These are phyloP conservation scores for Penicillium sp. DNA, from an alignment of 2,329 filamentous ascomycete genomes.

Conservation along the genomic window DNA sequence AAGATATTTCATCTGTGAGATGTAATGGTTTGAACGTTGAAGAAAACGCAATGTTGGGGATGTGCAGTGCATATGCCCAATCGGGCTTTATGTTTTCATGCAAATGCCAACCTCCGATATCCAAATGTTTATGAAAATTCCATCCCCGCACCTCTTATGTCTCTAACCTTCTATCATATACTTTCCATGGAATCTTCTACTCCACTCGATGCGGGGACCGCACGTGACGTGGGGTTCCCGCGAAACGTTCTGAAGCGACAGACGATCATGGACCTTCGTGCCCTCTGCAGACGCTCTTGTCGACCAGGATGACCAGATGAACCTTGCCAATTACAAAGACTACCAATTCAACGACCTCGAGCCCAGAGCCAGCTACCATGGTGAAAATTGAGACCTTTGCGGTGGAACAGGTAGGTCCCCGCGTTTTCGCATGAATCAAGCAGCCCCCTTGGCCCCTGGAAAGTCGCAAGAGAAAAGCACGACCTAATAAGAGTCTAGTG, in stretches of 20 bases:
- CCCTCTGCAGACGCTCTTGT: neutral
- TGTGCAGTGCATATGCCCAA: too few species aligned
- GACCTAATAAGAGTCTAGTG: constrained; percentile 40
- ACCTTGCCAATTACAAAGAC: too few species aligned
- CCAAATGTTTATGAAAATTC: too few species aligned
- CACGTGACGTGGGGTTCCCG: constrained; percentile 3
- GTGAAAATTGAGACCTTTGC: constrained; percentile 44
- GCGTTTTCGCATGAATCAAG: constrained; percentile 27
- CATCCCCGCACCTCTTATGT: too few species aligned
- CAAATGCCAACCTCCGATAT: too few species aligned
- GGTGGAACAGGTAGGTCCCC: constrained; percentile 63
- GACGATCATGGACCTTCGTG: neutral
- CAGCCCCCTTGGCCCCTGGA: neutral
- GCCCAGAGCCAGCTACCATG: constrained; percentile 27
- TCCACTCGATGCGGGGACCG: neutral
- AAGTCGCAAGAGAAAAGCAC: neutral
- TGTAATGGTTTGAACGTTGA: too few species aligned
- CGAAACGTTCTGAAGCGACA: neutral
- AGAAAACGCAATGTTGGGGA: too few species aligned
- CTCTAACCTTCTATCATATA: neutral
- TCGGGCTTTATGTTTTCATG: too few species aligned
- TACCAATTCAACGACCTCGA: neutral
- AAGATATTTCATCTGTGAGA: too few species aligned
- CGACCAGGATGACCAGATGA: neutral
- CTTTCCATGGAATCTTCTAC: neutral